Evolutionary conservation across 768 basidiomycete genomes (phyloP).

Genomic region (Phaeotremella skinneri): DNA sequence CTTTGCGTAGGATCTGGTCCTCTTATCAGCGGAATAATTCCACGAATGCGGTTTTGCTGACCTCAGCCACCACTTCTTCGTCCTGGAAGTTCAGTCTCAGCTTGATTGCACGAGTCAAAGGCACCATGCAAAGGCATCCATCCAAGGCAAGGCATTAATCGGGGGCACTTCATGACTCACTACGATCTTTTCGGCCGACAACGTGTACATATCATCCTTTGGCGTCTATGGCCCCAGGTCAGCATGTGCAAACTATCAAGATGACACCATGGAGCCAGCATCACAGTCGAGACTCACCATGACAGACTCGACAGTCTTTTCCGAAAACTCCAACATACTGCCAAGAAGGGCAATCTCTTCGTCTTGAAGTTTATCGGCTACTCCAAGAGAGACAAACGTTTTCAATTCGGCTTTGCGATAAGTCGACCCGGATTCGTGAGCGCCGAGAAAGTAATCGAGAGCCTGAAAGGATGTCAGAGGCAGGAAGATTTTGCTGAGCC

Average conservation of each 20-base stretch:
- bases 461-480: conserved; percentile 15
- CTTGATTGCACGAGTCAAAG: too few species aligned
- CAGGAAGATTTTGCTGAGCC: neutral
- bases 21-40: too few species aligned
- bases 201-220: conserved; percentile 37
- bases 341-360: conserved; percentile 45
- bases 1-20: conserved; percentile 41
- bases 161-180: conserved; percentile 20
- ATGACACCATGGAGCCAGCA: neutral
- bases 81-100: too few species aligned
- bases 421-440: conserved; percentile 34
- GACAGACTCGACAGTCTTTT: conserved; percentile 40
- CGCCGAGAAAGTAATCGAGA: conserved; percentile 39
- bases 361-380: conserved; percentile 42
- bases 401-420: conserved; percentile 50
- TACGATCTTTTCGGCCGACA: conserved; percentile 42
- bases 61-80: too few species aligned
- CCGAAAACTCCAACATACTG: conserved; percentile 45
- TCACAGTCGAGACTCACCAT: conserved; percentile 34
- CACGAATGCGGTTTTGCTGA: too few species aligned
- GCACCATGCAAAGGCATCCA: too few species aligned
- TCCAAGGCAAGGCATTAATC: neutral
- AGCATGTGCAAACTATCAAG: neutral
- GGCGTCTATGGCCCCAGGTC: conserved; percentile 25
- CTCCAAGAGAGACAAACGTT: conserved; percentile 43